These are phyloP conservation scores for Leptomonas pyrrhocoris DNA, from an alignment of 208 protist species.

Conservation along the genomic window DNA sequence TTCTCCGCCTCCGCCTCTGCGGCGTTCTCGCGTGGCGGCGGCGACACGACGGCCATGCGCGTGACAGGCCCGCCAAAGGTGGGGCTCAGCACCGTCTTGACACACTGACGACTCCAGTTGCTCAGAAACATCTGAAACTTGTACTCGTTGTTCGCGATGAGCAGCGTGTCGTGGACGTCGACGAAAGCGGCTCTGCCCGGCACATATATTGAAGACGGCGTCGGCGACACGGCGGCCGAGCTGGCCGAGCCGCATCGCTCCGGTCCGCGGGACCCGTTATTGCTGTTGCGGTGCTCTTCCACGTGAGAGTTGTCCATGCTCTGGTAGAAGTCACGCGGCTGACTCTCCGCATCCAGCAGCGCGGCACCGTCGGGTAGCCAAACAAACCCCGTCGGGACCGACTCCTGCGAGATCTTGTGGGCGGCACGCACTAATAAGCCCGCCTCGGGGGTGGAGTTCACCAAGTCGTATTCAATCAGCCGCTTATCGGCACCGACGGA, in stretches of 20 bases:
- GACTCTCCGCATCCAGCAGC: slow-evolving; percentile 49
- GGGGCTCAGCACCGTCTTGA: slow-evolving; percentile 88
- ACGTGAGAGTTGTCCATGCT: slow-evolving; percentile 2
- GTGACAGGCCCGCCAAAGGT: slow-evolving; percentile 92
- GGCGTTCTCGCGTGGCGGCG: not conserved
- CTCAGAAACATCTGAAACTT: slow-evolving; percentile 87
- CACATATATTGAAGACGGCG: no score
- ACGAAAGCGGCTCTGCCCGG: not conserved
- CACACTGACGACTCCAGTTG: slow-evolving; percentile 87
- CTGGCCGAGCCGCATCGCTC: not conserved
- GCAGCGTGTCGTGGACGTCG: slow-evolving; percentile 63
- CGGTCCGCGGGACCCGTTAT: not conserved
- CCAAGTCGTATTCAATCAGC: slow-evolving; percentile 95
- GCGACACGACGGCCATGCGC: slow-evolving; percentile 57
- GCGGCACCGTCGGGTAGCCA: slow-evolving; percentile 56
- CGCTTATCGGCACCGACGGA: slow-evolving; percentile 93
- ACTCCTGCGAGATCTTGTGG: slow-evolving; percentile 91
- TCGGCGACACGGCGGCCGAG: not conserved
- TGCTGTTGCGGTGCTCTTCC: not conserved
- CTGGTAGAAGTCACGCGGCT: slow-evolving; percentile 41
- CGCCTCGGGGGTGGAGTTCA: slow-evolving; percentile 78
- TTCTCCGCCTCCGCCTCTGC: not conserved
- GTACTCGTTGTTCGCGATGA: slow-evolving; percentile 91
- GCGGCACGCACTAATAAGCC: slow-evolving; percentile 85
- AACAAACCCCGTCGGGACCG: slow-evolving; percentile 89